These are phyloP conservation scores for Malbranchea cinnamomea DNA, from an alignment of 2,329 filamentous ascomycete genomes.

Conservation along the genomic window DNA sequence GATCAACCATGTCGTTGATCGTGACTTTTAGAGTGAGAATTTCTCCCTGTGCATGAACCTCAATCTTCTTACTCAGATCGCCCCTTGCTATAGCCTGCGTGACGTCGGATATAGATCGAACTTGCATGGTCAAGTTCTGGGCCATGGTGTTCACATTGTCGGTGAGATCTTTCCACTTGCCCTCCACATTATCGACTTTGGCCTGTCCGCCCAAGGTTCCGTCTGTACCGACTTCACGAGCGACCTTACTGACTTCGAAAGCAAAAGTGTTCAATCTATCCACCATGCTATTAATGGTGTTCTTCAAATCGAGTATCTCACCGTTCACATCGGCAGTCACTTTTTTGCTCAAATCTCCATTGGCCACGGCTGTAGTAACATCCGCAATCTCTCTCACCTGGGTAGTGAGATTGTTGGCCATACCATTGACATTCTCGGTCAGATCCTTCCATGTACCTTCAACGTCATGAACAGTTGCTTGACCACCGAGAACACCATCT, in stretches of 20 bases:
- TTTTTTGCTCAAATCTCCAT: slow-evolving; percentile 88
- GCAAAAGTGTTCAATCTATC: slow-evolving; percentile 49
- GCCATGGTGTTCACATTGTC: slow-evolving; percentile 56
- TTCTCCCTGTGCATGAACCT: slow-evolving; percentile 88
- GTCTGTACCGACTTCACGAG: slow-evolving; percentile 49
- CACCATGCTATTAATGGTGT: slow-evolving; percentile 63
- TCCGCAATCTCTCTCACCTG: slow-evolving; percentile 96
- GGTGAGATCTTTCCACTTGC: slow-evolving; percentile 52
- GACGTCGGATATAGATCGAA: slow-evolving; percentile 83
- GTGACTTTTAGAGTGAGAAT: slow-evolving; percentile 89
- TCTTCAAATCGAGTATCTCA: slow-evolving; percentile 89
- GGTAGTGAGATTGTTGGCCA: slow-evolving; percentile 96
- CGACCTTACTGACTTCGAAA: slow-evolving; percentile 51
- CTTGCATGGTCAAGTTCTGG: slow-evolving; percentile 49
- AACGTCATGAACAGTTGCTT: slow-evolving; percentile 90
- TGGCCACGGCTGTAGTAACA: slow-evolving; percentile 88
- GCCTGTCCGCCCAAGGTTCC: slow-evolving; percentile 50
- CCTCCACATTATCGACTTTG: slow-evolving; percentile 49
- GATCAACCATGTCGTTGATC: slow-evolving; percentile 97
- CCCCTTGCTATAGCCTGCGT: slow-evolving; percentile 91
- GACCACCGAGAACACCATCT: slow-evolving; percentile 82
- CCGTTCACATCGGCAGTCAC: slow-evolving; percentile 87
- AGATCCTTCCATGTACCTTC: slow-evolving; percentile 95
- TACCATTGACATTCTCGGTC: slow-evolving; percentile 91
- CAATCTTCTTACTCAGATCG: slow-evolving; percentile 90